Conservation (phyloP, 1,284 basidiomycete species). For the Puccinia polysora region DNA sequence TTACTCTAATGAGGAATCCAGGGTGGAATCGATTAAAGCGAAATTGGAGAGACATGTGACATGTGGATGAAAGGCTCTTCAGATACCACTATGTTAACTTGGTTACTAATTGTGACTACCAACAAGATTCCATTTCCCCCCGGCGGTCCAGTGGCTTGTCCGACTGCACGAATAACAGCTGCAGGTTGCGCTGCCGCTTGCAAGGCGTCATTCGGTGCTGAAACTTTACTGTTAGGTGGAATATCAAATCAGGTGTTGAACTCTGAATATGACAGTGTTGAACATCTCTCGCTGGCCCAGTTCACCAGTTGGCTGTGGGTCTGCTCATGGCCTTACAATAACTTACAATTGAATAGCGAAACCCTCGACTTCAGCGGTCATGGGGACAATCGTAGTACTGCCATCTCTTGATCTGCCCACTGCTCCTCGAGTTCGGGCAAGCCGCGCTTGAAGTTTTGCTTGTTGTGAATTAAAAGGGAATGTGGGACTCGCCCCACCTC, state of each 20-base stretch:
- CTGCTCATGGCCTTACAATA: neutral
- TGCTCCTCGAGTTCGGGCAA: constrained; percentile 17
- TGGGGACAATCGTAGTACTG: constrained; percentile 12
- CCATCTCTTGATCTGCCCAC: constrained; percentile 21
- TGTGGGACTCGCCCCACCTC: constrained; percentile 33
- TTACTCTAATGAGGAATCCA: constrained; percentile 11
- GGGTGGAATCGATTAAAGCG: too few relatives aligned
- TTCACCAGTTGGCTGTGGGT: too few relatives aligned
- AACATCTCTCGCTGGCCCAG: neutral
- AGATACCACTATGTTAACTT: neutral
- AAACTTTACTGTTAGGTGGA: constrained; percentile 21
- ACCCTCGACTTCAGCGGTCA: constrained; percentile 34
- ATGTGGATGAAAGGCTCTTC: neutral
- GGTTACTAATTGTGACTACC: neutral
- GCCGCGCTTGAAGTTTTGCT: constrained; percentile 25
- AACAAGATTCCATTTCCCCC: constrained; percentile 39
- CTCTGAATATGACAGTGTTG: neutral
- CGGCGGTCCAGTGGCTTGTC: neutral
- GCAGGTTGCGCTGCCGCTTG: constrained; percentile 5
- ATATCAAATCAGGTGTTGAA: neutral
- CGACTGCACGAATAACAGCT: neutral
- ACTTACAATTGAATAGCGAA: constrained; percentile 42
- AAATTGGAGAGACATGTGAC: neutral
- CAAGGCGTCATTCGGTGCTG: constrained; percentile 3
- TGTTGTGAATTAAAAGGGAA: neutral